Evolutionary conservation across 2,329 filamentous ascomycete genomes (phyloP), one percentile per base, ranked within the genome.

Genomic region (Microsporum ferrugineum): DNA sequence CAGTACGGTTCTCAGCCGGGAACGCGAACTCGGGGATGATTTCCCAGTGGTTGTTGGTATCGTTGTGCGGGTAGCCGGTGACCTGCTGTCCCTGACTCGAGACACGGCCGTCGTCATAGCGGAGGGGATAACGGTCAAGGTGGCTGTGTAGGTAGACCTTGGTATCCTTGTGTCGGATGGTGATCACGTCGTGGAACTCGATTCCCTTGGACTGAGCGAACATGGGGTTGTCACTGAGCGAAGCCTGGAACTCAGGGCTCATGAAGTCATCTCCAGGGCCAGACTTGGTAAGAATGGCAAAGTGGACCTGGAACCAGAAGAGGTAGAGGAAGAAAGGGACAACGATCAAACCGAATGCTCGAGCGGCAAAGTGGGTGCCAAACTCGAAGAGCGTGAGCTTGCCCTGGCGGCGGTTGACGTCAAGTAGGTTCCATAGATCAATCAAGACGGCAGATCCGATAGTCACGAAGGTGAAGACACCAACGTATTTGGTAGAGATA

Each of bases 261-360:
- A 99, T 99, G 78, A 99, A 99, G 71, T 97, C 92, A 71, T 99
- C 94, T 60, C 94, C 94, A 51, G 94, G 92, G 39, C 94, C 94
- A 59, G 94, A 97, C 63, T 87, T 83, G 66, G 79, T 87, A 64
- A 99, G 82, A 68, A 99, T 89, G 51, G 89, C 82, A 74, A 99
- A 99, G 78, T 99, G 94, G 34, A 99, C 91, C 81, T 99, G 94
- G 86, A 99, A 99, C 94, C 94, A 99, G 82, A 99, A 97, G 55
- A 99, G 84, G 76, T 99, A 99, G 77, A 99, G 95, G 70, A 97
- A 80, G 80, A 99, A 96, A 12, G 94, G 94, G 67, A 97, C 84
- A 66, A 96, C 73, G 68, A 97, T 89, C 61, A 99, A 80, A 12
- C 88, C 91, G 65, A 95, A 79, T n/a, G 86, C 84, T 59, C 94